These are phyloP conservation scores for Firmiana major DNA, from an alignment of 345 rosid genomes.

Conservation along the genomic window DNA sequence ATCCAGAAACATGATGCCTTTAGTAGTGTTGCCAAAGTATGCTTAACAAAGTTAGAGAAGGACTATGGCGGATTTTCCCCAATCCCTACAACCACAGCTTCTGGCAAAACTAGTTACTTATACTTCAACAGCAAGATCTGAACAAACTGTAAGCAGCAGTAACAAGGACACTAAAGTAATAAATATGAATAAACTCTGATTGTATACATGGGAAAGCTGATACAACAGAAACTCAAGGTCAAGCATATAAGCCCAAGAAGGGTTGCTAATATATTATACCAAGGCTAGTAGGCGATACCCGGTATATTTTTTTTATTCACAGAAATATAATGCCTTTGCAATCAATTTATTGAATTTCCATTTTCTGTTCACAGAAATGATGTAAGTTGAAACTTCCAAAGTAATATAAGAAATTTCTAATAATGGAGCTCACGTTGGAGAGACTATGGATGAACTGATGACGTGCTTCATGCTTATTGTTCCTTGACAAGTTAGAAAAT, in stretches of 20 bases:
- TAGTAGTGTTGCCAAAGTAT: conserved; percentile 49
- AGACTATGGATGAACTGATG: too few species aligned
- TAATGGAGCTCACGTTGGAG: too few species aligned
- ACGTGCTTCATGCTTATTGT: too few species aligned
- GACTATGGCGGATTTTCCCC: conserved; percentile 52
- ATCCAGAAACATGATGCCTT: conserved; percentile 38
- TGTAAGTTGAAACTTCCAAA: too few species aligned
- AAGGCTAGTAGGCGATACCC: neutral
- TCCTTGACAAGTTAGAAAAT: too few species aligned
- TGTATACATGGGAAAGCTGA: too few species aligned
- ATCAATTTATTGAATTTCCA: too few species aligned
- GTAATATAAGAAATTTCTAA: too few species aligned
- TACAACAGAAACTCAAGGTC: too few species aligned
- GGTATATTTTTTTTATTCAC: too few species aligned
- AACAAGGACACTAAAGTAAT: neutral
- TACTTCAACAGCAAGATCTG: conserved; percentile 44
- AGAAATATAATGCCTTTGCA: neutral
- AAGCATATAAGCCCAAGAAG: neutral
- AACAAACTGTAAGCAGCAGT: neutral
- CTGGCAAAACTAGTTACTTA: conserved; percentile 44
- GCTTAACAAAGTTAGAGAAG: conserved; percentile 39
- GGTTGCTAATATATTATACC: too few species aligned
- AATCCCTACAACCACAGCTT: conserved; percentile 30
- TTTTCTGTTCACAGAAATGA: too few species aligned
- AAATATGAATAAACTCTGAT: neutral